phyloP scores from a whole-genome alignment of 179 eudicot species.

The Beta lomatogona region DNA sequence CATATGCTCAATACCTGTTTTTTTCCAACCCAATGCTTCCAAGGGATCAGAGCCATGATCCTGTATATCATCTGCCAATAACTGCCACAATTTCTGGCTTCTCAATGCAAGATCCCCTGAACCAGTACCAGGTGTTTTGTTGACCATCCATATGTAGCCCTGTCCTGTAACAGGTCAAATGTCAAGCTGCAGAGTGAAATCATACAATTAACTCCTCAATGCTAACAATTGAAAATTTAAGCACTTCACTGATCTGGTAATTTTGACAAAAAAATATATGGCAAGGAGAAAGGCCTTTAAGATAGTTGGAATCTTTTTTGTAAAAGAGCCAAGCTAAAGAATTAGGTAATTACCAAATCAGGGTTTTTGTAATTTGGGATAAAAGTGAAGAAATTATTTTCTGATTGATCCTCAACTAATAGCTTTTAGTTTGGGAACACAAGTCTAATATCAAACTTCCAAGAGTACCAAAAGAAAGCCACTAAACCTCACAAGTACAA shows the following conservation, averaged over 20 bases:
- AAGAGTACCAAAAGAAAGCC: not conserved
- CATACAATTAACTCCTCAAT: not conserved
- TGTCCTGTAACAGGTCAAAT: constrained; percentile 56
- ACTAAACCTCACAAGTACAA: not conserved
- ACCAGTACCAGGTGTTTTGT: constrained; percentile 68
- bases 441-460: no score
- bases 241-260: not conserved
- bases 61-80: constrained; percentile 49
- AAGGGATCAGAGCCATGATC: constrained; percentile 70
- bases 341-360: not conserved
- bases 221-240: no score
- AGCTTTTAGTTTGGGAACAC: not conserved
- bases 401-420: not conserved
- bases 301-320: not conserved
- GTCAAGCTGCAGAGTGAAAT: not conserved
- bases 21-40: constrained; percentile 78
- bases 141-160: constrained; percentile 93
- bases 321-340: not conserved
- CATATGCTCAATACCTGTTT: constrained; percentile 61
- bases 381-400: not conserved
- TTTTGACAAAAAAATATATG: not conserved
- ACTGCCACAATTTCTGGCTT: constrained; percentile 83
- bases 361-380: not conserved
- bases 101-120: constrained; percentile 80
- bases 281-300: not conserved